These are phyloP conservation scores for Diaporthe capsici DNA, from an alignment of 2,329 filamentous ascomycete species.

Conservation along the genomic window DNA sequence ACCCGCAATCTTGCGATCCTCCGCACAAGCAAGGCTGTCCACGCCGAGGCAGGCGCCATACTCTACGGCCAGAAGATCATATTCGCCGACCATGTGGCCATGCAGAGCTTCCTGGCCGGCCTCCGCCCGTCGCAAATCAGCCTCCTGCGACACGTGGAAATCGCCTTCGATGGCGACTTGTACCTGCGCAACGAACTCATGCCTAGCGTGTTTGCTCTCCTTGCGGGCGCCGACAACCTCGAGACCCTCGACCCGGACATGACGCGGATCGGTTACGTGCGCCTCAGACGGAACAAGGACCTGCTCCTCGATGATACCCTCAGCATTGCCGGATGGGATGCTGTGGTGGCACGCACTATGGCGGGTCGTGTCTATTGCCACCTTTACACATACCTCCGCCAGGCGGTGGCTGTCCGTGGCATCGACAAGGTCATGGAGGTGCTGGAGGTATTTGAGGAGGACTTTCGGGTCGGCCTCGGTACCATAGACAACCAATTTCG, in stretches of 20 bases:
- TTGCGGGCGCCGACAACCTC: neutral
- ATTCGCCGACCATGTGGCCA: neutral
- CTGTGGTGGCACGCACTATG: neutral
- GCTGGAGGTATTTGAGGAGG: neutral
- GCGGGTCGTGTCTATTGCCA: neutral
- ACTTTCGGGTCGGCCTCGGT: neutral
- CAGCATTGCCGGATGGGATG: neutral
- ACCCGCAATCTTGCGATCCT: neutral
- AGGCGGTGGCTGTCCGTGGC: neutral
- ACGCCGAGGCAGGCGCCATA: neutral
- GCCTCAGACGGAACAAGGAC: rapidly evolving
- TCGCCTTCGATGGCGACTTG: neutral
- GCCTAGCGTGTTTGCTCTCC: neutral
- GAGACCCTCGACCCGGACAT: neutral
- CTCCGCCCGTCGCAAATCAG: neutral
- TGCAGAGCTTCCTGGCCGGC: slow-evolving; percentile 1
- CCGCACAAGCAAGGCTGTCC: neutral
- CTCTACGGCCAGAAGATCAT: slow-evolving; percentile 4
- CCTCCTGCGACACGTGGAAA: neutral
- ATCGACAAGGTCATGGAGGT: neutral
- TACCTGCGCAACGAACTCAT: rapidly evolving
- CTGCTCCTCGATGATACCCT: neutral
- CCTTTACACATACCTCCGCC: neutral
- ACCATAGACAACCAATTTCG: no score
- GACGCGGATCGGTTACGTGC: rapidly evolving